Percentiles rank a stretch among this genome's conserved stretches.
phyloP scores from a whole-genome alignment of 2,329 filamentous ascomycete species.

The Coniochaeta prunicola region DNA sequence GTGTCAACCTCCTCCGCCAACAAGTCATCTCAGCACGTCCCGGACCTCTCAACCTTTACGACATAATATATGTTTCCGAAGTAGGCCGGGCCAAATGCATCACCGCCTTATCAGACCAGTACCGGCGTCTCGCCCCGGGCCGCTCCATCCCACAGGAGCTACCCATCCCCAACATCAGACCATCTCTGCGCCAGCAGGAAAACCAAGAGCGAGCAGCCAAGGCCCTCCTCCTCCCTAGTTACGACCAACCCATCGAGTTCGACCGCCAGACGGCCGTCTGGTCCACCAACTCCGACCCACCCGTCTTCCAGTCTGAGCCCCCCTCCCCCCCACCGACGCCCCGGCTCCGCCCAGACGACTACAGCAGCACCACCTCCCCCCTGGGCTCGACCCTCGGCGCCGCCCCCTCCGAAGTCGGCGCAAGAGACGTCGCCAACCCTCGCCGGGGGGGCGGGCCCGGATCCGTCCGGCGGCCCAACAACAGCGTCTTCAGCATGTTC shows the following conservation, averaged over 20 bases:
- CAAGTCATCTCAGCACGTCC: conserved; percentile 10
- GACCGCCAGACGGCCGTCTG: conserved; percentile 16
- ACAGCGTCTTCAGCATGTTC: conserved; percentile 32
- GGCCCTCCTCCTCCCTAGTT: conserved; percentile 1
- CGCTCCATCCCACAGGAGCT: conserved; percentile 21
- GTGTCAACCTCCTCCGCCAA: conserved; percentile 18
- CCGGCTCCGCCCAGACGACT: background rate
- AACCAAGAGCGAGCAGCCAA: conserved; percentile 8
- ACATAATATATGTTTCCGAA: conserved; percentile 25
- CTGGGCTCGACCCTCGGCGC: background rate
- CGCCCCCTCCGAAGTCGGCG: background rate
- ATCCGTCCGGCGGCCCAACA: conserved; percentile 18
- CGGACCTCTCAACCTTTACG: conserved; percentile 23
- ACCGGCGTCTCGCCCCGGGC: conserved; percentile 23
- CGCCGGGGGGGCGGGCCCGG: too few relatives aligned
- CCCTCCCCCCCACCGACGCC: conserved; percentile 16
- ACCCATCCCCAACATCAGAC: conserved; percentile 12
- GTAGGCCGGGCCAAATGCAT: conserved; percentile 22
- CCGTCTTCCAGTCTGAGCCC: conserved; percentile 15
- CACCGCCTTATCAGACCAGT: conserved; percentile 25
- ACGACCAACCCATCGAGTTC: conserved; percentile 10
- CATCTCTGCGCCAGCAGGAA: conserved; percentile 8
- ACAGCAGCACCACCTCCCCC: conserved; percentile 2
- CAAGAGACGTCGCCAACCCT: too few relatives aligned
- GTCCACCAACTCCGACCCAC: conserved; percentile 16